Evolutionary conservation across 2,329 filamentous ascomycete genomes (phyloP), one percentile per base, ranked within the genome.

Genomic region (Myriosclerotinia scirpicola): DNA sequence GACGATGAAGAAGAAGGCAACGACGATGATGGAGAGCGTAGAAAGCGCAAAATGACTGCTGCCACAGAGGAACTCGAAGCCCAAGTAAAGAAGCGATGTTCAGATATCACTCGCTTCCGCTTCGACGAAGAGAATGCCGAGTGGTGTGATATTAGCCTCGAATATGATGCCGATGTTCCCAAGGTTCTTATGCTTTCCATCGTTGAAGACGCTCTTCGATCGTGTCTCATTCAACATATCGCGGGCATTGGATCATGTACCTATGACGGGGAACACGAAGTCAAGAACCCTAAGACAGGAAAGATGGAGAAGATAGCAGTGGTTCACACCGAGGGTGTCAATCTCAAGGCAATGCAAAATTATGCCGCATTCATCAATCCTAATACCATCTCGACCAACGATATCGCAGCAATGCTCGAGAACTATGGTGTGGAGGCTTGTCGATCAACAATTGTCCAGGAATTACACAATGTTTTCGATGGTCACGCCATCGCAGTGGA

Each of bases 361-460:
- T 95, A 92, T 78, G 86, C 90, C 73, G 87, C 95, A 75, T 88
- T 90, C 77, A 91, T 98, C 80, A 88, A 97, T 78, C 91, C 92
- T 1, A 88, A 97, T 80, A 86, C 85, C 65, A 89, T 97, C 74
- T 88, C 90, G 78, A 97, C 94, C 71, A 99, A 99, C 81, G 94
- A 96, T 73, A 93, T 98, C 71, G 89, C 89, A 46, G 87, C 93
- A 48, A 91, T 98, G 78, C 86, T 98, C 17, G 81, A 84, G 34
- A 84, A 91, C 63, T 99, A 98, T 77, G 95, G 95, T 71, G 93
- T 99, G 5, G 95, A 99, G 80, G 95, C 95, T 1, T 93, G 91
- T 55, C 91, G 96, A 34, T 88, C 85, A 70, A 91, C 88, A 71
- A 98, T 99, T 75, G 90, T 97, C 54, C 85, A 85, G 67, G 95